Percentiles rank a stretch among this genome's conserved stretches.
These are phyloP conservation scores for Mollisia scopiformis DNA, from an alignment of 2,329 filamentous ascomycete species.

Conservation along the genomic window DNA sequence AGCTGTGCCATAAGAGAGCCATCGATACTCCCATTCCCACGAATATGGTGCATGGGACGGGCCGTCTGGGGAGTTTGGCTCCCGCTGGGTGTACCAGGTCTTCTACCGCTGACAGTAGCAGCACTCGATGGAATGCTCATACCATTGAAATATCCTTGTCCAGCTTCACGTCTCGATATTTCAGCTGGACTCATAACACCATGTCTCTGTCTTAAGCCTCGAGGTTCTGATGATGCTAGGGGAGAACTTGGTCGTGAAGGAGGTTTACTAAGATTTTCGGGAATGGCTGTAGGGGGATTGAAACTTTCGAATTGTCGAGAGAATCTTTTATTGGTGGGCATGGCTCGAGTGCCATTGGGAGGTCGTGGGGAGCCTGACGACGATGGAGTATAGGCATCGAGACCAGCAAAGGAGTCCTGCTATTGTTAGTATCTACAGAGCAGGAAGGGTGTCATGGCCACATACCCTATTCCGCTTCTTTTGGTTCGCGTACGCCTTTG, in stretches of 20 bases:
- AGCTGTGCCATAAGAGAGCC: conserved; percentile 84
- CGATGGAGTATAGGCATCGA: conserved; percentile 68
- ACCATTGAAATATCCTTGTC: conserved; percentile 55
- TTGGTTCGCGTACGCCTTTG: conserved; percentile 74
- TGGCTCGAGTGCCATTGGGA: conserved; percentile 51
- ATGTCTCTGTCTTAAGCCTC: conserved; percentile 52
- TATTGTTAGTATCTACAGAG: conserved; percentile 28
- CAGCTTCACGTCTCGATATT: conserved; percentile 50
- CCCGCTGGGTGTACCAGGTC: conserved; percentile 65
- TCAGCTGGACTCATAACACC: conserved; percentile 61
- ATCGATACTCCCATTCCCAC: conserved; percentile 83
- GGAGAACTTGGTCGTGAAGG: conserved; percentile 75
- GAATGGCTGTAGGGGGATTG: conserved; percentile 31
- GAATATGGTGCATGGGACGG: conserved; percentile 70
- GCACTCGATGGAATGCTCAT: conserved; percentile 51
- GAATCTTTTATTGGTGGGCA: conserved; percentile 62
- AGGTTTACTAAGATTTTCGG: conserved; percentile 51
- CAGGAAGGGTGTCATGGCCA: conserved; percentile 10
- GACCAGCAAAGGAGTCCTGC: conserved; percentile 81
- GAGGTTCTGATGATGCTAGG: conserved; percentile 34
- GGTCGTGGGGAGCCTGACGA: conserved; percentile 68
- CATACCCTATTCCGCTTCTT: conserved; percentile 85
- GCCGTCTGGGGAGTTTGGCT: conserved; percentile 62
- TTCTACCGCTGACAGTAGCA: conserved; percentile 55
- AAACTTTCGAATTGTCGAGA: conserved; percentile 60